Evolutionary conservation across 441 rosid species (phyloP).

Genomic region (Gossypium schwendimanii): DNA sequence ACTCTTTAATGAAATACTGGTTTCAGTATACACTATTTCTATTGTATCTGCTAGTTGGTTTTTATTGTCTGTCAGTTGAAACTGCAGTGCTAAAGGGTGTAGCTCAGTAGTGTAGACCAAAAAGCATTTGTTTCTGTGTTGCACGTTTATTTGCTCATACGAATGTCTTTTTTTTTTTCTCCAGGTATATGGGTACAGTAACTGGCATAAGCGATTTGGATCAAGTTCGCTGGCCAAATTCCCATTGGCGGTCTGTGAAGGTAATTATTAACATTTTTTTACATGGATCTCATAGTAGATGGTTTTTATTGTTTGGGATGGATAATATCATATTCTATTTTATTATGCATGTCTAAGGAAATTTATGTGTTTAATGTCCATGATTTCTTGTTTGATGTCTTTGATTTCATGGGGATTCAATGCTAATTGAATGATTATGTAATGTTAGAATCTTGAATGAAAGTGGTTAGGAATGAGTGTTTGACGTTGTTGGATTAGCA

Average conservation of each 20-base stretch:
- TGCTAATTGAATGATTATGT: neutral
- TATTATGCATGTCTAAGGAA: neutral
- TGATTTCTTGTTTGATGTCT: neutral
- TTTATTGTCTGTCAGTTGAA: neutral
- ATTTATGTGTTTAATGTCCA: neutral
- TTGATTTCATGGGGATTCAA: neutral
- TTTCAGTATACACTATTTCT: neutral
- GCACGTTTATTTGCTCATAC: neutral
- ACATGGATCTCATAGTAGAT: neutral
- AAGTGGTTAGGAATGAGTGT: neutral
- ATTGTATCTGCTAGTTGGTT: neutral
- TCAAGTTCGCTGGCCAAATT: slow-evolving; percentile 79
- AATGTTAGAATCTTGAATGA: neutral
- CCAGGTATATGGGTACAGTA: slow-evolving; percentile 92
- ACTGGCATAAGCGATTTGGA: slow-evolving; percentile 79
- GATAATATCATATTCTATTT: neutral
- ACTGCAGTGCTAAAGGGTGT: neutral
- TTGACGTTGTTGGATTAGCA: neutral
- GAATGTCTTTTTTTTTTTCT: neutral
- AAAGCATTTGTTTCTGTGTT: neutral
- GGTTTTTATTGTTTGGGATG: neutral
- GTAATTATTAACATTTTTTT: slow-evolving; percentile 24
- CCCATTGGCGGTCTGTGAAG: slow-evolving; percentile 96
- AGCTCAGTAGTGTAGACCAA: neutral
- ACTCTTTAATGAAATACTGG: neutral